Evolutionary conservation across 192 early-diverging fungal genomes (phyloP).

Genomic region (Haplosporangium gracile): DNA sequence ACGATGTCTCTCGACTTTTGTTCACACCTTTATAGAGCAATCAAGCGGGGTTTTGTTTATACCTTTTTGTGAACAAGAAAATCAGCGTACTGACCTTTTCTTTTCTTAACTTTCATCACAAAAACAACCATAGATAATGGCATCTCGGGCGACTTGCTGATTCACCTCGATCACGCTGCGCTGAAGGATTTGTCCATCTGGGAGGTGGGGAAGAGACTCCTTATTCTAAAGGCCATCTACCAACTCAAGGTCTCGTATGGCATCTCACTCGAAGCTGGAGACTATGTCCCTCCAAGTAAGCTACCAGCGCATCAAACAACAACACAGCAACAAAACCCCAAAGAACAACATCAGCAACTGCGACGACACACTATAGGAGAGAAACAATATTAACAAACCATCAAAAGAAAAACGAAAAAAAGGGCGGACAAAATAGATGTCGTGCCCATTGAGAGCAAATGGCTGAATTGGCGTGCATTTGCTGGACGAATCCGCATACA

Average conservation of each 20-base stretch:
- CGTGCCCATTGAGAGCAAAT: not conserved
- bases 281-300: slow-evolving; percentile 88
- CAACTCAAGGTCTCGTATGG: slow-evolving; percentile 83
- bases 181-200: slow-evolving; percentile 89
- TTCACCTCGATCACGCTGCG: slow-evolving; percentile 91
- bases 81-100: not conserved
- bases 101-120: not conserved
- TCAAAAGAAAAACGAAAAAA: not conserved
- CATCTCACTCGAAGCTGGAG: slow-evolving; percentile 83
- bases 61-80: not conserved
- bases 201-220: slow-evolving; percentile 88
- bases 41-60: too few species aligned
- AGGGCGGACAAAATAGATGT: slow-evolving; percentile 3
- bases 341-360: not conserved
- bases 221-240: slow-evolving; percentile 93
- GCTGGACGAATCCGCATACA: not conserved
- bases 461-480: not conserved
- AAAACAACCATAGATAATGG: slow-evolving; percentile 76
- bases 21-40: not conserved
- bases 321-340: not conserved
- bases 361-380: not conserved
- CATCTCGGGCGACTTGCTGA: slow-evolving; percentile 90
- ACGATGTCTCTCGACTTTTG: not conserved
- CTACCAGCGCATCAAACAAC: not conserved
- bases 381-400: not conserved